Percentiles rank a stretch among this genome's conserved stretches.
Conservation (phyloP, 345 rosid genomes). For the Hypericum androsaemum region DNA sequence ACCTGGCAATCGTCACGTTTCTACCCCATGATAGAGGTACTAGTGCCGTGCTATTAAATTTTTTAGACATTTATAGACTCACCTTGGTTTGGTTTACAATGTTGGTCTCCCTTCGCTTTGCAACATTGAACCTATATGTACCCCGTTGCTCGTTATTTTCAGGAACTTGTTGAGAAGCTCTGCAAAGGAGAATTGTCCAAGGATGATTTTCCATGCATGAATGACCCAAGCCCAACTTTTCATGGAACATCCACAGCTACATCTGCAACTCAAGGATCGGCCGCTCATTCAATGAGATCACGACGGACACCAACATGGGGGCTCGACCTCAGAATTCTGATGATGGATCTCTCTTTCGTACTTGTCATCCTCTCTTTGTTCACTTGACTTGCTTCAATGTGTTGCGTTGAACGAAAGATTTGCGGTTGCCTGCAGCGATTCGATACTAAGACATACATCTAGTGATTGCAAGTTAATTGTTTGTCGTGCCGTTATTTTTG, state of each 20-base stretch:
- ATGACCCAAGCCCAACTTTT: slow-evolving; percentile 75
- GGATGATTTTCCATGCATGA: slow-evolving; percentile 86
- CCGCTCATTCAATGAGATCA: slow-evolving; percentile 89
- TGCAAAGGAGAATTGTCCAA: slow-evolving; percentile 73
- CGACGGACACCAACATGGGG: slow-evolving; percentile 70
- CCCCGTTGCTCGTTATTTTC: slow-evolving; percentile 1
- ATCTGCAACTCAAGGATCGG: slow-evolving; percentile 30
- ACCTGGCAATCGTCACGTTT: slow-evolving; percentile 85
- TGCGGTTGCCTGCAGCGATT: slow-evolving; percentile 45
- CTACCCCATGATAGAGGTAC: slow-evolving; percentile 94
- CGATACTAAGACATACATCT: slow-evolving; percentile 70
- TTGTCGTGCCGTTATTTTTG: not conserved
- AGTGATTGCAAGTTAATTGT: slow-evolving; percentile 37
- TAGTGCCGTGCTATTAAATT: not conserved
- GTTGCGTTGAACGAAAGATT: slow-evolving; percentile 7
- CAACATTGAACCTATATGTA: not conserved
- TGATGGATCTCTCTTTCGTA: slow-evolving; percentile 47
- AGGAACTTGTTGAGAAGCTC: slow-evolving; percentile 90
- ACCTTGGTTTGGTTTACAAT: not conserved
- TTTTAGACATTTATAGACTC: not conserved
- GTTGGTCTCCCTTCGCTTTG: not conserved
- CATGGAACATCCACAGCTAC: slow-evolving; percentile 50
- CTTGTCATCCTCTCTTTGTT: not conserved
- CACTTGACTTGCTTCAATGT: not conserved
- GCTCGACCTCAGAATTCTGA: slow-evolving; percentile 44